These are phyloP conservation scores for Canna indica DNA, from an alignment of 176 grass and related monocot genomes.

Conservation along the genomic window DNA sequence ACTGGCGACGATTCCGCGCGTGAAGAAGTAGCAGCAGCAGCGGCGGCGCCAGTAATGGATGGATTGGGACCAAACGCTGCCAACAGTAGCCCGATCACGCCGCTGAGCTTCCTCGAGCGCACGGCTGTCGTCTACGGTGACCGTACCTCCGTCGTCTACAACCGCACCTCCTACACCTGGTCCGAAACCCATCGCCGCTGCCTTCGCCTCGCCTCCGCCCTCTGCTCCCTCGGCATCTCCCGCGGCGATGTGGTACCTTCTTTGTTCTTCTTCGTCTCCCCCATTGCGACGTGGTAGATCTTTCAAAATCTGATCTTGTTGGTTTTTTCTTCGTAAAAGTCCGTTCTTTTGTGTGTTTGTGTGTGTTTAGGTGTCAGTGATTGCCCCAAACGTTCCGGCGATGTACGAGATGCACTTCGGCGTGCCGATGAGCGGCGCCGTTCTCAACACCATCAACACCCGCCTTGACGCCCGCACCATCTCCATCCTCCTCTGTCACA, in stretches of 20 bases:
- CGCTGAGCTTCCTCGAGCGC: slow-evolving; percentile 58
- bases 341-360: background rate
- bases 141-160: slow-evolving; percentile 62
- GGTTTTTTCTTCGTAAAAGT: background rate
- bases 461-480: slow-evolving; percentile 76
- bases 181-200: slow-evolving; percentile 47
- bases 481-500: slow-evolving; percentile 56
- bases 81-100: slow-evolving; percentile 52
- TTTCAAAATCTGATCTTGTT: background rate
- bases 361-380: slow-evolving; percentile 60
- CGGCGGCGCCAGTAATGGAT: slow-evolving; percentile 21
- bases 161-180: slow-evolving; percentile 57
- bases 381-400: slow-evolving; percentile 72
- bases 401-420: slow-evolving; percentile 95
- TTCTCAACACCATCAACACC: slow-evolving; percentile 82
- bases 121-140: slow-evolving; percentile 45
- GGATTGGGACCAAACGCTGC: slow-evolving; percentile 36
- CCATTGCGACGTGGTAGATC: background rate
- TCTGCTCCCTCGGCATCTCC: slow-evolving; percentile 59
- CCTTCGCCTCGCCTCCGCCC: slow-evolving; percentile 78
- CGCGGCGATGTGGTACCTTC: slow-evolving; percentile 46
- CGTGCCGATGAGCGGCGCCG: slow-evolving; percentile 85
- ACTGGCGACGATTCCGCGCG: too few species aligned
- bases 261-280: background rate
- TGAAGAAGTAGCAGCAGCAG: too few species aligned